Conservation (phyloP, 2,329 filamentous ascomycete species). For the Fusarium siculi region DNA sequence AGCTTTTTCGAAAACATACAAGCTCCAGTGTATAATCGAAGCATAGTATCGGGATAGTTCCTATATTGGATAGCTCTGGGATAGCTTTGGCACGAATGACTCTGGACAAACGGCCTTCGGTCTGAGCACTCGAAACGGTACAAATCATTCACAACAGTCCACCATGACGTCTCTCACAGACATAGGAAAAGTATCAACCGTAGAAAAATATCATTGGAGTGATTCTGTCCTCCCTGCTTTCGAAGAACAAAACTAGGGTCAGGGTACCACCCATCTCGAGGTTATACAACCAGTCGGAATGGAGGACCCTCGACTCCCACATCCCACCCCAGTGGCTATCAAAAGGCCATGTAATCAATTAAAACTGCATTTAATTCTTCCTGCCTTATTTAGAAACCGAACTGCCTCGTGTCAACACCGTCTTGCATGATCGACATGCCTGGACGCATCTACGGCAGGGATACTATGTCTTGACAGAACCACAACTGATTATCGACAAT, state of each 20-base stretch:
- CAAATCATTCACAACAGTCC: neutral
- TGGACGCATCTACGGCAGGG: slow-evolving; percentile 26
- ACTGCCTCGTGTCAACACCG: slow-evolving; percentile 4
- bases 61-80: neutral
- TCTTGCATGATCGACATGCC: slow-evolving; percentile 31
- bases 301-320: slow-evolving; percentile 8
- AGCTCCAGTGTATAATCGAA: neutral
- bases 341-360: slow-evolving; percentile 14
- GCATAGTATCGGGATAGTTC: neutral
- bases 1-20: neutral
- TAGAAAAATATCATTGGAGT: neutral
- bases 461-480: neutral
- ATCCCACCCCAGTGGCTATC: slow-evolving; percentile 3
- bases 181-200: neutral
- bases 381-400: slow-evolving; percentile 8
- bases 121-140: neutral
- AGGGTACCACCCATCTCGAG: slow-evolving; percentile 3
- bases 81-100: neutral
- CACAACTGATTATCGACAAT: slow-evolving; percentile 6
- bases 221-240: neutral
- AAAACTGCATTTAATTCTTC: slow-evolving; percentile 4
- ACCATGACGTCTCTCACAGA: neutral
- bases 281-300: slow-evolving; percentile 19
- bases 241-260: neutral
- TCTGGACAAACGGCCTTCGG: neutral